These are phyloP conservation scores for Macadamia tetraphylla DNA, from an alignment of 164 flowering plant species.

Conservation along the genomic window DNA sequence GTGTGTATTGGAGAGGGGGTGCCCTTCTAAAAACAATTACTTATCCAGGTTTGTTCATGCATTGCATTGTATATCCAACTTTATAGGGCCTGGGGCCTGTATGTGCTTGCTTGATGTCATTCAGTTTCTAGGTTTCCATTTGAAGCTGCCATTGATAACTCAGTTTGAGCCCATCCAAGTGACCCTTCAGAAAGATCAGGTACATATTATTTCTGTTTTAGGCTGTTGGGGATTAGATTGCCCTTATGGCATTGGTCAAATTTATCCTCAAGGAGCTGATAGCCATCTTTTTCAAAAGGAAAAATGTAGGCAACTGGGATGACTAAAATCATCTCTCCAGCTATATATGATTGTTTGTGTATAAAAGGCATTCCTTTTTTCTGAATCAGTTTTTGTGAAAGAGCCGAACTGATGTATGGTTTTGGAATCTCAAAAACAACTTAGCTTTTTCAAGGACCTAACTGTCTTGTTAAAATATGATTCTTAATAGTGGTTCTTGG, in stretches of 20 bases:
- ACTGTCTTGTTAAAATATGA: no score
- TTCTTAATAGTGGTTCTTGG: no score
- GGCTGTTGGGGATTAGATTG: background rate
- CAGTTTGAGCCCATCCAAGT: conserved; percentile 92
- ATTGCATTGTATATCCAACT: background rate
- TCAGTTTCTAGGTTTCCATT: conserved; percentile 63
- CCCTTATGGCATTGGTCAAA: background rate
- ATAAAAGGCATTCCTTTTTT: no score
- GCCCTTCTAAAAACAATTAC: conserved; percentile 77
- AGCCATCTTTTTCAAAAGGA: background rate
- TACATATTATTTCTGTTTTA: conserved; percentile 9
- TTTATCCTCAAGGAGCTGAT: background rate
- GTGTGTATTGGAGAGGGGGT: conserved; percentile 97
- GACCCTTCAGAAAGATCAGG: conserved; percentile 91
- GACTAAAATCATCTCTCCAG: background rate
- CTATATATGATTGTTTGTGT: background rate
- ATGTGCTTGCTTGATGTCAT: background rate
- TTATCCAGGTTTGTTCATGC: conserved; percentile 57
- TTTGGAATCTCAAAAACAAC: background rate
- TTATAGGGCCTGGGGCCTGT: background rate
- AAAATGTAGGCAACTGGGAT: background rate
- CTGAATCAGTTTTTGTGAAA: background rate
- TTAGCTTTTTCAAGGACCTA: no score
- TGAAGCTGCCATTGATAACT: conserved; percentile 79
- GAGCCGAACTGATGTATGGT: background rate